phyloP scores from a whole-genome alignment of 768 basidiomycete species.

The Mycena rebaudengoi region DNA sequence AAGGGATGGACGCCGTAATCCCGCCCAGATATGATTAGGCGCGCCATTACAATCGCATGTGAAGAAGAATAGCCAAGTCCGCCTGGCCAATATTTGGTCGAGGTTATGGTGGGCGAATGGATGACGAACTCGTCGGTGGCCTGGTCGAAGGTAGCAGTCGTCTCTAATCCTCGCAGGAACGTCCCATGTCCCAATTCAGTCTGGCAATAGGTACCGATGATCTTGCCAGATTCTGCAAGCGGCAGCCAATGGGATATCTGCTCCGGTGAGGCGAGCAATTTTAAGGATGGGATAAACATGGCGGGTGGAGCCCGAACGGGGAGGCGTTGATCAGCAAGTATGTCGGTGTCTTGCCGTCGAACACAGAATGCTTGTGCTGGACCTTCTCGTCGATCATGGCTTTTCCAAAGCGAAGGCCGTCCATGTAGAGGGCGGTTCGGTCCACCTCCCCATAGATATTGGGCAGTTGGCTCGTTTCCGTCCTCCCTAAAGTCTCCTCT shows the following conservation, averaged over 20 bases:
- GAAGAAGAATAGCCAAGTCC: conserved; percentile 31
- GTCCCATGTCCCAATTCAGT: conserved; percentile 39
- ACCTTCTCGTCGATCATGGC: conserved; percentile 29
- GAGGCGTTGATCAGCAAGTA: conserved; percentile 30
- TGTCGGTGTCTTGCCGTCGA: conserved; percentile 22
- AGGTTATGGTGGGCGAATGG: conserved; percentile 31
- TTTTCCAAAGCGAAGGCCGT: conserved; percentile 33
- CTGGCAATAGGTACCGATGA: conserved; percentile 34
- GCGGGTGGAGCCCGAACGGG: conserved; percentile 32
- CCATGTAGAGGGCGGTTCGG: conserved; percentile 30
- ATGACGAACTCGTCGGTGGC: conserved; percentile 34
- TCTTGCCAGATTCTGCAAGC: conserved; percentile 27
- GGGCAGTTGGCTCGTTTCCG: conserved; percentile 19
- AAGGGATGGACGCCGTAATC: conserved; percentile 35
- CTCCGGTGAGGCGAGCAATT: conserved; percentile 30
- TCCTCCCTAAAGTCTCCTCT: conserved; percentile 20
- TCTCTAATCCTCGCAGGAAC: conserved; percentile 33
- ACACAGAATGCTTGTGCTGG: conserved; percentile 22
- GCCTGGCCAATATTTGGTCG: conserved; percentile 37
- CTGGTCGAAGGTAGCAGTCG: conserved; percentile 34
- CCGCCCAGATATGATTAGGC: conserved; percentile 20
- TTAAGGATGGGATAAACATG: conserved; percentile 34
- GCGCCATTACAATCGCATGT: conserved; percentile 37
- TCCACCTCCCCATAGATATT: conserved; percentile 23
- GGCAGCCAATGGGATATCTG: conserved; percentile 35